A percentile compares a stretch with the other conserved stretches of the same genome.
Evolutionary conservation across 345 rosid genomes (phyloP).

Genomic region (Pistacia vera): DNA sequence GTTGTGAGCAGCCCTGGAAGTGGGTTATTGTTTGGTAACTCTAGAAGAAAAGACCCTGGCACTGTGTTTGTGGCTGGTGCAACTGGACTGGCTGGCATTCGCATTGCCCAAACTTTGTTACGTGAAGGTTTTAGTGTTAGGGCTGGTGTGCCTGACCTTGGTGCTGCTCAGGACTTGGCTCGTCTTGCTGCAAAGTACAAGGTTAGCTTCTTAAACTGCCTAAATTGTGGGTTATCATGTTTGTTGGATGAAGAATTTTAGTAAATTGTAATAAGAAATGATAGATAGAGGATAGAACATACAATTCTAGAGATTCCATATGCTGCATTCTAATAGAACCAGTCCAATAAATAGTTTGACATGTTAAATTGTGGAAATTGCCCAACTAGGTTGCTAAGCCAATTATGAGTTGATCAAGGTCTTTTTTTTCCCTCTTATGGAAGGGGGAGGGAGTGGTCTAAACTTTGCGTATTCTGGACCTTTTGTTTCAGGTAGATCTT

Average conservation of each 20-base stretch:
- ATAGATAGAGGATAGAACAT: background rate
- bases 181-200: slow-evolving; percentile 79
- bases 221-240: background rate
- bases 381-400: background rate
- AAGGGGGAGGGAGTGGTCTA: too few relatives aligned
- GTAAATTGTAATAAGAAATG: background rate
- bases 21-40: slow-evolving; percentile 62
- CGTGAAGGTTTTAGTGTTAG: slow-evolving; percentile 84
- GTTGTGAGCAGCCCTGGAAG: slow-evolving; percentile 46
- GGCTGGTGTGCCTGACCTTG: slow-evolving; percentile 88
- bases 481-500: background rate
- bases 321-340: background rate
- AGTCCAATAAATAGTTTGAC: background rate
- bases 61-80: slow-evolving; percentile 96
- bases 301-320: background rate
- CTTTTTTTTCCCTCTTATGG: too few relatives aligned
- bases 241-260: background rate
- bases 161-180: slow-evolving; percentile 85
- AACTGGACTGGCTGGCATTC: slow-evolving; percentile 86
- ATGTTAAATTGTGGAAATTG: background rate
- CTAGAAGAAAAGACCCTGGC: slow-evolving; percentile 69
- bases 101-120: slow-evolving; percentile 71
- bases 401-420: too few relatives aligned
- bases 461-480: background rate
- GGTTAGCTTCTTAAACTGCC: slow-evolving; percentile 41